A percentile compares a stretch with the other conserved stretches of the same genome.
These are phyloP conservation scores for Termitomyces sp. DNA, from an alignment of 768 basidiomycete genomes.

Conservation along the genomic window DNA sequence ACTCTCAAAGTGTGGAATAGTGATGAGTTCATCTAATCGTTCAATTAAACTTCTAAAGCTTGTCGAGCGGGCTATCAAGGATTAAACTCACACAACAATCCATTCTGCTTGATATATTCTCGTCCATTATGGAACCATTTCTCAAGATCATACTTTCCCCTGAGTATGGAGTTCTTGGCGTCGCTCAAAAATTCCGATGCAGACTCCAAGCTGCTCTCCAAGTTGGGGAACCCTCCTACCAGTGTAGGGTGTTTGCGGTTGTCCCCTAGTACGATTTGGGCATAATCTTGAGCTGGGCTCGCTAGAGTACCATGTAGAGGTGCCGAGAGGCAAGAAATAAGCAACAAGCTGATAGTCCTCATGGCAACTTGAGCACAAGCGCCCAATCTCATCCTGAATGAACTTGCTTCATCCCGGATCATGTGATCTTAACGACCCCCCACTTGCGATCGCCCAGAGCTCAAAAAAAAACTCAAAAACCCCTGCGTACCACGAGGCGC, in stretches of 20 bases:
- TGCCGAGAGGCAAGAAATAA: constrained; percentile 9
- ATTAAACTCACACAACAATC: constrained; percentile 56
- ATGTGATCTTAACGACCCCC: neutral
- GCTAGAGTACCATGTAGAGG: neutral
- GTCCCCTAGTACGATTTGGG: constrained; percentile 42
- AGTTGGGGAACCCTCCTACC: neutral
- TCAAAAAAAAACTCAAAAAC: too few relatives aligned
- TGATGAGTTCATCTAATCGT: constrained; percentile 56
- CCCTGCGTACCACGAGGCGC: too few relatives aligned
- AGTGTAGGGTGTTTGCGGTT: constrained; percentile 14
- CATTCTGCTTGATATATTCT: constrained; percentile 65
- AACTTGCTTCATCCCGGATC: neutral
- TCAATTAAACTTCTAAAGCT: neutral
- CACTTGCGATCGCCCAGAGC: too few relatives aligned
- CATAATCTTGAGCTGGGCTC: constrained; percentile 7
- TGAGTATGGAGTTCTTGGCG: constrained; percentile 35
- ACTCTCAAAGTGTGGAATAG: constrained; percentile 40
- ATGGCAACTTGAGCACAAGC: constrained; percentile 3
- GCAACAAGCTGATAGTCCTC: constrained; percentile 10
- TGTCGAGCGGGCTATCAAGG: neutral
- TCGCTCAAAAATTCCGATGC: constrained; percentile 35
- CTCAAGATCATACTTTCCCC: constrained; percentile 45
- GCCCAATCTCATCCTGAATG: neutral
- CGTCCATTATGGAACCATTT: constrained; percentile 60
- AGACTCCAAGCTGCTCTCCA: constrained; percentile 2